Conservation (phyloP, 495 filamentous ascomycete genomes). For the Pyrenula massariospora region DNA sequence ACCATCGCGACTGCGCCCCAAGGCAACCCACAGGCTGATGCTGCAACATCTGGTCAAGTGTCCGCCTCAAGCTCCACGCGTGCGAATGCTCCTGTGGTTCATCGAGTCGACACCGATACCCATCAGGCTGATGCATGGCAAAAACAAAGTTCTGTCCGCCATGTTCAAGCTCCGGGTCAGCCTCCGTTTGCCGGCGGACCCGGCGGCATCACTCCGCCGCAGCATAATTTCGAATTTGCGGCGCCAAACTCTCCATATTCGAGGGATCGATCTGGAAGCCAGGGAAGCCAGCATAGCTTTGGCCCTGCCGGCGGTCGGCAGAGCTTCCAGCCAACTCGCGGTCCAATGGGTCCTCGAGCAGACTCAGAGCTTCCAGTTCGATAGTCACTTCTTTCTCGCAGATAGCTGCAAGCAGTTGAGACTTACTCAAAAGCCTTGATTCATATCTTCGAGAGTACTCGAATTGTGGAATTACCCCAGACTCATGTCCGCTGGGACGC, state of each 20-base stretch:
- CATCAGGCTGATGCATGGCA: constrained; percentile 59
- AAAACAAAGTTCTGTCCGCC: constrained; percentile 69
- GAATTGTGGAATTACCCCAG: too few relatives aligned
- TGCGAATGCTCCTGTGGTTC: constrained; percentile 26
- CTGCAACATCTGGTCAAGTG: constrained; percentile 21
- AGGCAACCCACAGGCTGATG: constrained; percentile 32
- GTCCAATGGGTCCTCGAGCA: background rate
- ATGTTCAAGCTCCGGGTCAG: constrained; percentile 51
- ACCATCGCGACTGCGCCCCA: constrained; percentile 36
- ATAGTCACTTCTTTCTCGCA: too few relatives aligned
- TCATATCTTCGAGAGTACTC: too few relatives aligned
- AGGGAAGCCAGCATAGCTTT: constrained; percentile 21
- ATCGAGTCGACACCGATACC: constrained; percentile 68
- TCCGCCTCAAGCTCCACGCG: constrained; percentile 24
- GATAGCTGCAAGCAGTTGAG: too few relatives aligned
- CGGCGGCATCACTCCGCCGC: constrained; percentile 5
- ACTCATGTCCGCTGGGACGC: too few relatives aligned
- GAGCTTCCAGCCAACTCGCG: background rate
- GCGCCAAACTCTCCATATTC: constrained; percentile 15
- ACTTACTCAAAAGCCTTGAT: too few relatives aligned
- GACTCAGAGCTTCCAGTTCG: background rate
- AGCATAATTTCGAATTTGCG: constrained; percentile 19
- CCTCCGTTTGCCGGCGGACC: constrained; percentile 24
- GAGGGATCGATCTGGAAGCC: constrained; percentile 30
- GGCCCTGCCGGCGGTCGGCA: background rate